Conservation (phyloP, 2,329 filamentous ascomycete genomes). For the Phaeophleospora eucalypticola region DNA sequence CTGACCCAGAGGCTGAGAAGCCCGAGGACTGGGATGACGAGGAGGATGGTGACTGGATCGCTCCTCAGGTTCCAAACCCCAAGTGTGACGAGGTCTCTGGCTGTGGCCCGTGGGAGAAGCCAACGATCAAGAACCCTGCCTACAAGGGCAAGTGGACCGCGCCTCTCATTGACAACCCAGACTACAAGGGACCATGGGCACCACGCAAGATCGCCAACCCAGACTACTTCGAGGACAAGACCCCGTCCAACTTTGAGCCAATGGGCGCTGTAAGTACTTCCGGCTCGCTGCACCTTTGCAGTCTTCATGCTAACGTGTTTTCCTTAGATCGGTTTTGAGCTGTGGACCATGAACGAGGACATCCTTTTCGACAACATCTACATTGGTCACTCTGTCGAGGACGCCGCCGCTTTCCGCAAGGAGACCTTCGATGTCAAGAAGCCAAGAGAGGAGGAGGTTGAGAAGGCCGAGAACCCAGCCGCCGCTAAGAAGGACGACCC, state of each 20-base stretch:
- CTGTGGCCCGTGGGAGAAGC: constrained; percentile 88
- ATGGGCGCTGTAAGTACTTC: constrained; percentile 80
- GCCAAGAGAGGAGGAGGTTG: constrained; percentile 72
- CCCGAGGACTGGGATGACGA: constrained; percentile 99
- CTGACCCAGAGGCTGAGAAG: constrained; percentile 94
- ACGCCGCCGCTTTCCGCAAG: constrained; percentile 81
- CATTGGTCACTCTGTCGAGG: constrained; percentile 92
- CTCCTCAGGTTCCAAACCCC: constrained; percentile 87
- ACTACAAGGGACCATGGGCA: constrained; percentile 93
- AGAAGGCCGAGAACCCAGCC: constrained; percentile 75
- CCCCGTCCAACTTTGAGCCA: constrained; percentile 91
- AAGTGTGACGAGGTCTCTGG: constrained; percentile 92
- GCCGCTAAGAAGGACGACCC: constrained; percentile 57
- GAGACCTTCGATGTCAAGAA: constrained; percentile 91
- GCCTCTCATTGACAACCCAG: constrained; percentile 91
- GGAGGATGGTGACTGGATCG: constrained; percentile 96
- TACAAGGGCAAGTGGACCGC: constrained; percentile 99
- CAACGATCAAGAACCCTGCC: constrained; percentile 87
- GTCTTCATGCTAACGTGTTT: constrained; percentile 11
- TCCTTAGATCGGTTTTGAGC: constrained; percentile 86
- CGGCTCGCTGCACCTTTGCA: not conserved
- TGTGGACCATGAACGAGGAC: constrained; percentile 99
- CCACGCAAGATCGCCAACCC: constrained; percentile 97
- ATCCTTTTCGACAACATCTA: constrained; percentile 99
- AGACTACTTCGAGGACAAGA: constrained; percentile 94